These are phyloP conservation scores for Colletotrichum simmondsii DNA, from an alignment of 2,329 filamentous ascomycete species.

Conservation along the genomic window DNA sequence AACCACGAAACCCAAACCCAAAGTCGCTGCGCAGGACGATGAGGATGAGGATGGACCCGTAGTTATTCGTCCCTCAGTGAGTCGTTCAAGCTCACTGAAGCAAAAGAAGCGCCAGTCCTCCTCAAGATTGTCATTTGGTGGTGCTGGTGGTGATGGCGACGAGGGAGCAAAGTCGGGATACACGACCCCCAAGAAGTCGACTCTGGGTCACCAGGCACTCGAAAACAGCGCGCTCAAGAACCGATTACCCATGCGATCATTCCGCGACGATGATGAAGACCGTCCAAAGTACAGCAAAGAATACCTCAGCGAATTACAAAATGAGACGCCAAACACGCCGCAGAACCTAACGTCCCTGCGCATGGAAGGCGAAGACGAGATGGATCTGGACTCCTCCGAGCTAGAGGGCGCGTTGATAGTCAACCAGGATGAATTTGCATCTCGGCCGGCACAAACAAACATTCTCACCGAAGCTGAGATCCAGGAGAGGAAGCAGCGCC, in stretches of 20 bases:
- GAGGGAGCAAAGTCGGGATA: conserved; percentile 64
- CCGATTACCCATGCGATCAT: conserved; percentile 66
- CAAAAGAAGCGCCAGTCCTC: conserved; percentile 76
- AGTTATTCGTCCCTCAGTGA: conserved; percentile 60
- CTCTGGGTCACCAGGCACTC: conserved; percentile 70
- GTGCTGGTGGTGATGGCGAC: conserved; percentile 52
- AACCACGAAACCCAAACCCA: conserved; percentile 30
- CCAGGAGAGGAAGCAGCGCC: conserved; percentile 64
- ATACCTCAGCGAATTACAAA: conserved; percentile 85
- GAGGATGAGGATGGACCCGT: conserved; percentile 58
- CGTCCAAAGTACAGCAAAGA: conserved; percentile 87
- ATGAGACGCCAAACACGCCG: conserved; percentile 86
- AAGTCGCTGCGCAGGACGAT: conserved; percentile 45
- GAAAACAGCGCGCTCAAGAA: conserved; percentile 75
- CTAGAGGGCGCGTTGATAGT: conserved; percentile 75
- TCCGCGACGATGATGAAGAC: conserved; percentile 69
- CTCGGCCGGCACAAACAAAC: conserved; percentile 47
- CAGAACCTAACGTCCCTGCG: conserved; percentile 64
- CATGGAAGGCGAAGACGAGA: conserved; percentile 59
- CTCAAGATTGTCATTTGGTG: conserved; percentile 81
- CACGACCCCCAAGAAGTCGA: conserved; percentile 71
- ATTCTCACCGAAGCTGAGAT: conserved; percentile 46
- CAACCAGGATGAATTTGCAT: conserved; percentile 54
- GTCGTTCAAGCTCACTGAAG: conserved; percentile 59
- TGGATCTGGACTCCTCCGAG: conserved; percentile 69